Evolutionary conservation across 768 basidiomycete species (phyloP), one percentile per base, ranked within the genome.

Genomic region (Suillus luteus): DNA sequence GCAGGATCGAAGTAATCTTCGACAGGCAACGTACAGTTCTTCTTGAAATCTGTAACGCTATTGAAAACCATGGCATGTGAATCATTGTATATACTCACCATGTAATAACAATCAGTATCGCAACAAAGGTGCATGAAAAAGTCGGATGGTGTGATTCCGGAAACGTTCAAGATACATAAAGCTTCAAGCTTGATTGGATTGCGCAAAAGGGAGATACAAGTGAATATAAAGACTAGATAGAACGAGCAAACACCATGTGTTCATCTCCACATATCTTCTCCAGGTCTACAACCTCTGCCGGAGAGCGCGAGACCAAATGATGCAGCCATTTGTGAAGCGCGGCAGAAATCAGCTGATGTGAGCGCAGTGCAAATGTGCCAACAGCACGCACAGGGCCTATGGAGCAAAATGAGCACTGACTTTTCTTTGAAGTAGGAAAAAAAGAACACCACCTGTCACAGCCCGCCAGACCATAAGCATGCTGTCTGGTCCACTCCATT

Each of bases 401-500:
- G 22, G 48, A 14, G 22, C 8, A 6, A 49, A 10, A 49, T 49
- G 12, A 49, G 48, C 22, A 14, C 22, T 24, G 22, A 10, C 19
- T 8, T 24, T 27, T 27, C 27, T 27, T 27, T 27, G 2, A 7
- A 24, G 14, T 11, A 12, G 12, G 27, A 27, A 0, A 24, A 6
- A 14, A 6, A 24, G 24, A 49, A n/a, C 0, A 2, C 8, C 46
- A 49, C 24, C 48, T n/a, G 19, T 3, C 3, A 92, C 77, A 1
- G 81, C 79, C 37, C 79, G 71, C 80, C 82, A 86, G 0, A 92
- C 78, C 19, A 78, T 65, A 1, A 79, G 46, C 80, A 84, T 83
- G 0, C 83, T 78, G 38, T 81, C 62, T 0, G 79, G 78, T 0
- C 78, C 76, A 0, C 72, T 70, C 89, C 89, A 91, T 2, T 82